Percentiles rank a stretch among this genome's conserved stretches.
Conservation (phyloP, 2,329 filamentous ascomycete species). For the Elsinoe ampelina region DNA sequence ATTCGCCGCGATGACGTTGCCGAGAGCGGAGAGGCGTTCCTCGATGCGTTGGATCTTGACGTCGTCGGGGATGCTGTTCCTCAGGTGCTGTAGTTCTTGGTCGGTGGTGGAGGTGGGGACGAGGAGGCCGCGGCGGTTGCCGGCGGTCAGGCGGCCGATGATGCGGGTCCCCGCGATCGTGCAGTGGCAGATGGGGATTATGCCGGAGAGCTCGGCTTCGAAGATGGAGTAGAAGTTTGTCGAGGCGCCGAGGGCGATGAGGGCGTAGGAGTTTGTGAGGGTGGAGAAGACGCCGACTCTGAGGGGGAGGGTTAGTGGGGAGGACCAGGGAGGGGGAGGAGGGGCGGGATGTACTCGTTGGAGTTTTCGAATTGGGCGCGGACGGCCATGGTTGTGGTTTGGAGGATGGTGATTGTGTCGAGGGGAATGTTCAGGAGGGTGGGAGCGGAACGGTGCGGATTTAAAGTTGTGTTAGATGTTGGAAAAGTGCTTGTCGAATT, state of each 20-base stretch:
- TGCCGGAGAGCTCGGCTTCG: conserved; percentile 93
- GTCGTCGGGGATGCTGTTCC: conserved; percentile 83
- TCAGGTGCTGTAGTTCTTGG: conserved; percentile 94
- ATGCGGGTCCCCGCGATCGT: conserved; percentile 96
- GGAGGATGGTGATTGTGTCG: conserved; percentile 13
- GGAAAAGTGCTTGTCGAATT: too few relatives aligned
- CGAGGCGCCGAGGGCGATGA: conserved; percentile 87
- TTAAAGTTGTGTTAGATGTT: too few relatives aligned
- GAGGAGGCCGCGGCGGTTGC: conserved; percentile 92
- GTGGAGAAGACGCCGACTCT: conserved; percentile 96
- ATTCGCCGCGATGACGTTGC: conserved; percentile 93
- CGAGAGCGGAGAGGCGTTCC: conserved; percentile 87
- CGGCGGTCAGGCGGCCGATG: conserved; percentile 87
- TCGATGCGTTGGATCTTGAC: conserved; percentile 97
- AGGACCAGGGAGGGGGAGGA: not conserved
- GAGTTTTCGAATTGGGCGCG: conserved; percentile 72
- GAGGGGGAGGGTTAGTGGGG: conserved; percentile 13
- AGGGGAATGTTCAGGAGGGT: not conserved
- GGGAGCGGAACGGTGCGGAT: not conserved
- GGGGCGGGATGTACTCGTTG: conserved; percentile 60
- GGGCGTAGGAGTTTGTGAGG: conserved; percentile 92
- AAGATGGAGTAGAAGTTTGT: conserved; percentile 99
- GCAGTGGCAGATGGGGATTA: conserved; percentile 92
- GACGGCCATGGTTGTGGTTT: conserved; percentile 39
- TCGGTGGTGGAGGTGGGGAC: conserved; percentile 94